Conservation (phyloP, 345 rosid species). For the Brassica incana region DNA sequence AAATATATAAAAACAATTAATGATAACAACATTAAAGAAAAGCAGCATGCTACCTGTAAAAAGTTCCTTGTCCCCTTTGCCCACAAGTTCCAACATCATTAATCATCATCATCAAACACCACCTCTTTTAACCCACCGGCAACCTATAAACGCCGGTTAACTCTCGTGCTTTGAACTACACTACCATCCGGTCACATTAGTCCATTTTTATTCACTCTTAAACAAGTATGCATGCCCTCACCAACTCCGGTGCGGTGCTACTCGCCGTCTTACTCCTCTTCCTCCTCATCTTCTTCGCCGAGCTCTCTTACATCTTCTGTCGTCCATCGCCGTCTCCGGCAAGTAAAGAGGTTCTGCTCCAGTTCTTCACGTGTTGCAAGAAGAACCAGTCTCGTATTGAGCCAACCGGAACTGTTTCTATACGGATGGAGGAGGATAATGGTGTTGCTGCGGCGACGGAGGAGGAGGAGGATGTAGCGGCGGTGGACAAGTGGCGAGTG, state of each 20-base stretch:
- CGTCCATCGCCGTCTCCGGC: conserved; percentile 27
- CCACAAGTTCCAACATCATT: conserved; percentile 40
- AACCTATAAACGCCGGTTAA: conserved; percentile 29
- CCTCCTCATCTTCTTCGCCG: conserved; percentile 30
- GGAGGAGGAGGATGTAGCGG: not conserved
- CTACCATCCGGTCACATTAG: conserved; percentile 3
- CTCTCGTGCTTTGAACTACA: conserved; percentile 16
- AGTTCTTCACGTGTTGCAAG: conserved; percentile 33
- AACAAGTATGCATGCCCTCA: conserved; percentile 35
- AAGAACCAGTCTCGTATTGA: conserved; percentile 33
- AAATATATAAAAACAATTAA: not conserved
- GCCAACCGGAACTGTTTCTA: conserved; percentile 27
- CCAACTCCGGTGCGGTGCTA: conserved; percentile 34
- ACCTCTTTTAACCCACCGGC: conserved; percentile 14
- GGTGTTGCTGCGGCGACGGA: conserved; percentile 1
- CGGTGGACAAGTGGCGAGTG: conserved; percentile 30
- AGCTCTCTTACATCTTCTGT: conserved; percentile 36
- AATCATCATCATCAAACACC: conserved; percentile 40
- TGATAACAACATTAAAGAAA: conserved; percentile 18
- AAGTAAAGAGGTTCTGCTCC: conserved; percentile 30
- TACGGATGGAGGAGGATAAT: conserved; percentile 13
- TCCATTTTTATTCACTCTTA: not conserved
- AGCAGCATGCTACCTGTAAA: conserved; percentile 35
- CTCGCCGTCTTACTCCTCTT: conserved; percentile 39
- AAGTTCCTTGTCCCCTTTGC: conserved; percentile 34